Conservation (phyloP, 2,329 filamentous ascomycete genomes). For the Monilinia vaccinii-corymbosi region DNA sequence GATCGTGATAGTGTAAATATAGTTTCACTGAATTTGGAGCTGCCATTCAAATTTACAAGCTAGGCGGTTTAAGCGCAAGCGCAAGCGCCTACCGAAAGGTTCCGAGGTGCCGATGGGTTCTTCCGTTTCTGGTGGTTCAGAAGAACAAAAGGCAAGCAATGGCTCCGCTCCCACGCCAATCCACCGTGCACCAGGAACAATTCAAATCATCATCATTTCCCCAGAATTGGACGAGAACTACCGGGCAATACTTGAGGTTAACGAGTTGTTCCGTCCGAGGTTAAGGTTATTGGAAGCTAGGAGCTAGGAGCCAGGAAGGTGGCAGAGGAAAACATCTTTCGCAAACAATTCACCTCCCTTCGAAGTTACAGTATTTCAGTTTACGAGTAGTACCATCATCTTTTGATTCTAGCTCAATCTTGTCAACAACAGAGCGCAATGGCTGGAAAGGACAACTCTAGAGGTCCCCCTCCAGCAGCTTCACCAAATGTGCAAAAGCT, state of each 20-base stretch:
- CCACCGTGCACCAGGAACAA: background rate
- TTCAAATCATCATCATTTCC: constrained; percentile 5
- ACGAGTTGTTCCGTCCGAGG: constrained; percentile 4
- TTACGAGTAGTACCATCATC: background rate
- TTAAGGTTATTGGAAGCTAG: background rate
- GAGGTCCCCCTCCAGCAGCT: constrained; percentile 20
- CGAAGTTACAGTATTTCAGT: too few relatives aligned
- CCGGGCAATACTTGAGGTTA: background rate
- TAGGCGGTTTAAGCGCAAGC: constrained; percentile 11
- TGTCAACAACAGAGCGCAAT: constrained; percentile 12
- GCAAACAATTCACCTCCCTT: background rate
- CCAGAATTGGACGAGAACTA: constrained; percentile 1
- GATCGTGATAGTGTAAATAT: background rate
- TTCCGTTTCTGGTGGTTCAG: background rate
- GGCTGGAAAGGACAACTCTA: constrained; percentile 22
- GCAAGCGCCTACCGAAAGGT: constrained; percentile 4
- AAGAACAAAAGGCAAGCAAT: background rate
- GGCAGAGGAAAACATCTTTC: background rate
- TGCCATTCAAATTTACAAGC: constrained; percentile 6
- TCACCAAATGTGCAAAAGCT: constrained; percentile 35
- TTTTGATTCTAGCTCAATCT: background rate
- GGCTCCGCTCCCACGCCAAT: constrained; percentile 2
- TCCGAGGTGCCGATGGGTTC: background rate
- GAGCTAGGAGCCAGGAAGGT: background rate
- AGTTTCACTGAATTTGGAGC: background rate